Evolutionary conservation across 2,329 filamentous ascomycete genomes (phyloP).

Genomic region (Botrytis galanthina): DNA sequence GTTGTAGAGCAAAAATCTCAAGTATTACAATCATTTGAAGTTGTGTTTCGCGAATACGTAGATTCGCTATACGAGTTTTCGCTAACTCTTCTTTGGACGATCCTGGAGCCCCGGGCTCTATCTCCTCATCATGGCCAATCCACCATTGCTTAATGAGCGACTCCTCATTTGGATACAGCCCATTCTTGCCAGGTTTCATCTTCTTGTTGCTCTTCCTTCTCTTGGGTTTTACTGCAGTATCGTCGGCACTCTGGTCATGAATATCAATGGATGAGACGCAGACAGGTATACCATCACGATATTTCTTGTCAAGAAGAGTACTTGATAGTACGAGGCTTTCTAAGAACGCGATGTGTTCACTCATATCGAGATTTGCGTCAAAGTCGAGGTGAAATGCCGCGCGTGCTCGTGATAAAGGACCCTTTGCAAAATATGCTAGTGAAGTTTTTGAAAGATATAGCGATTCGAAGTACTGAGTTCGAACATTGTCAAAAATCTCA

Average conservation of each 20-base stretch:
- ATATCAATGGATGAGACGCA: conserved; percentile 56
- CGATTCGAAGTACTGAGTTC: conserved; percentile 57
- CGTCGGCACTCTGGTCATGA: conserved; percentile 50
- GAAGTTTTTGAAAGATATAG: conserved; percentile 69
- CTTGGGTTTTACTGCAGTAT: conserved; percentile 44
- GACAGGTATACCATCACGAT: conserved; percentile 65
- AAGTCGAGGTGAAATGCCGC: conserved; percentile 66
- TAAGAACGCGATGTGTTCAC: conserved; percentile 66
- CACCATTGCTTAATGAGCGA: conserved; percentile 69
- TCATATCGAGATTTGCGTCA: conserved; percentile 58
- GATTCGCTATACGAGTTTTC: conserved; percentile 60
- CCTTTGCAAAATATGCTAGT: conserved; percentile 80
- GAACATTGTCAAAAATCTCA: conserved; percentile 57
- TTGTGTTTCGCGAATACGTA: conserved; percentile 75
- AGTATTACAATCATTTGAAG: conserved; percentile 77
- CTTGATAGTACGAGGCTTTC: conserved; percentile 65
- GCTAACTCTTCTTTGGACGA: conserved; percentile 50
- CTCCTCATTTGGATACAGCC: conserved; percentile 66
- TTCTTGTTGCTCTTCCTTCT: conserved; percentile 60
- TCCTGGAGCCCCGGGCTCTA: conserved; percentile 45
- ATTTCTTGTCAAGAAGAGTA: conserved; percentile 74
- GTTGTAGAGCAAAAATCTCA: conserved; percentile 71
- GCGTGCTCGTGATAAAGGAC: conserved; percentile 71
- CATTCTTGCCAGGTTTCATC: conserved; percentile 65
- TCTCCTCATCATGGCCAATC: conserved; percentile 55